Evolutionary conservation across 768 basidiomycete genomes (phyloP).

Genomic region (Kwoniella botswanensis): DNA sequence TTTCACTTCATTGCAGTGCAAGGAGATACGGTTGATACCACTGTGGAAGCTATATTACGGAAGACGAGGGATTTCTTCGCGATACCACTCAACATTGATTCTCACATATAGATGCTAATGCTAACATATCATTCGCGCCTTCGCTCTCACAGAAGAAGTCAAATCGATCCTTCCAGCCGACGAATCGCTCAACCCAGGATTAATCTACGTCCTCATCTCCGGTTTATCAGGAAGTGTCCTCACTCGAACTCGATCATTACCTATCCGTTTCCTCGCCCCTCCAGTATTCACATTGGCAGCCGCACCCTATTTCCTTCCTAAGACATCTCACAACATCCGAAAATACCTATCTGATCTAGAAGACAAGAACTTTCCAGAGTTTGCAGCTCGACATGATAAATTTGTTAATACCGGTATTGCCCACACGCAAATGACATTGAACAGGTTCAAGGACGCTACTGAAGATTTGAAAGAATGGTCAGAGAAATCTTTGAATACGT

Average conservation of each 20-base stretch:
- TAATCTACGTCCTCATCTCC: conserved; percentile 86
- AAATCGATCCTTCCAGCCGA: conserved; percentile 79
- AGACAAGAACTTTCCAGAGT: conserved; percentile 68
- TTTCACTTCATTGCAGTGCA: background rate
- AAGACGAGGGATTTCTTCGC: no score
- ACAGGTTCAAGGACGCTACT: conserved; percentile 62
- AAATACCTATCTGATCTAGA: conserved; percentile 73
- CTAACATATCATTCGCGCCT: background rate
- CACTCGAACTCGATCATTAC: conserved; percentile 74
- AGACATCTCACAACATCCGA: conserved; percentile 73
- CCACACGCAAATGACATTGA: conserved; percentile 60
- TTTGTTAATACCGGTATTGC: conserved; percentile 41
- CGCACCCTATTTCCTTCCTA: conserved; percentile 82
- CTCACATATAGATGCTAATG: no score
- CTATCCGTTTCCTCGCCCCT: conserved; percentile 74
- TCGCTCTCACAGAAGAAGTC: conserved; percentile 67
- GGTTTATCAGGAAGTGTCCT: conserved; percentile 87
- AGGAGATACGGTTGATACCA: no score
- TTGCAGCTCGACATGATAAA: conserved; percentile 69
- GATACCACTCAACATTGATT: no score
- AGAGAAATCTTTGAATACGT: conserved; percentile 62
- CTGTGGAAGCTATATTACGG: no score
- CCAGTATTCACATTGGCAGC: conserved; percentile 74
- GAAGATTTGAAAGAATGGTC: conserved; percentile 58
- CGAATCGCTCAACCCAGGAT: conserved; percentile 84